These are phyloP conservation scores for Saccharomyces eubayanus DNA, from an alignment of 805 yeast genomes.

Conservation along the genomic window DNA sequence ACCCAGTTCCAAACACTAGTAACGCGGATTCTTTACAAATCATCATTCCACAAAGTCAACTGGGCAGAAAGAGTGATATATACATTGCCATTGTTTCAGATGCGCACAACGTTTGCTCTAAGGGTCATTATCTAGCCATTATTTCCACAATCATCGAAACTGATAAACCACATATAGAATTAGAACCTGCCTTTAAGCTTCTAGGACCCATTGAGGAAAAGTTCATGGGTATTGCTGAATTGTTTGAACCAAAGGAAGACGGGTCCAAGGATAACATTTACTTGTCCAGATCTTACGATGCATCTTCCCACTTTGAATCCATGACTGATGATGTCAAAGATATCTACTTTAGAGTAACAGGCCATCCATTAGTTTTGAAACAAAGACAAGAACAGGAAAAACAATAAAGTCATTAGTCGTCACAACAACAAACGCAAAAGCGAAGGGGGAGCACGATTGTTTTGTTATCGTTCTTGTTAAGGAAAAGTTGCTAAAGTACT, in stretches of 20 bases:
- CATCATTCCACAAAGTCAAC: constrained; percentile 94
- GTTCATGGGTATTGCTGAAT: constrained; percentile 87
- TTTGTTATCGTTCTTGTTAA: not conserved
- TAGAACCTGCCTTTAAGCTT: constrained; percentile 88
- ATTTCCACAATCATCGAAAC: constrained; percentile 93
- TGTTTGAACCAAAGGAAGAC: constrained; percentile 79
- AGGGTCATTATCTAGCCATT: constrained; percentile 85
- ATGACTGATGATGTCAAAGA: constrained; percentile 97
- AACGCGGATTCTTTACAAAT: constrained; percentile 87
- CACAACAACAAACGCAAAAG: not conserved
- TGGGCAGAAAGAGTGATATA: constrained; percentile 85
- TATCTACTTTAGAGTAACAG: constrained; percentile 82
- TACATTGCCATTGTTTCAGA: constrained; percentile 86
- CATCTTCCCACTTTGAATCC: constrained; percentile 90
- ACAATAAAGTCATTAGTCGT: constrained; percentile 32
- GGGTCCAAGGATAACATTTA: constrained; percentile 73
- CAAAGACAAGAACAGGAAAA: constrained; percentile 63
- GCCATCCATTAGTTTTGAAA: constrained; percentile 82
- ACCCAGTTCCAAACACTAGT: constrained; percentile 74
- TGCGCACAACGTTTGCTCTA: constrained; percentile 82
- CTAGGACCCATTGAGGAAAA: constrained; percentile 74
- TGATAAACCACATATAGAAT: constrained; percentile 80
- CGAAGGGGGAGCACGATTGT: not conserved
- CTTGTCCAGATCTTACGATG: constrained; percentile 84
- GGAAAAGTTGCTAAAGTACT: not conserved